Conservation (phyloP, 2,329 filamentous ascomycete genomes). For the Fusarium pseudocircinatum region DNA sequence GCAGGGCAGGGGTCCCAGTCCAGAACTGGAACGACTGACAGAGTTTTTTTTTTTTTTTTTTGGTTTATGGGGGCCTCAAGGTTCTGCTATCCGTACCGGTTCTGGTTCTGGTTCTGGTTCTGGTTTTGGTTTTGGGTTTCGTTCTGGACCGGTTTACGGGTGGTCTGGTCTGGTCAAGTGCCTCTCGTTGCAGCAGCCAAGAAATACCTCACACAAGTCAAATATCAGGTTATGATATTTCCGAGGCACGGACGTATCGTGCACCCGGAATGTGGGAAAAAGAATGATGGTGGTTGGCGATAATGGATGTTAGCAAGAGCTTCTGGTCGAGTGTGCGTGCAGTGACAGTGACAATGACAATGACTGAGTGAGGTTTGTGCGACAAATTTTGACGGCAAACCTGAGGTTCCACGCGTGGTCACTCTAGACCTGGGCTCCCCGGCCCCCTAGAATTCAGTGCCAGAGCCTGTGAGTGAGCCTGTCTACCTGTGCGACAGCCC, state of each 20-base stretch:
- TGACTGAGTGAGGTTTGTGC: conserved; percentile 5
- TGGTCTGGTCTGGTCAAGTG: not conserved
- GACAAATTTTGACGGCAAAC: conserved; percentile 14
- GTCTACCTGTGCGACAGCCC: not conserved
- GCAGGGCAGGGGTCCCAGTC: conserved; percentile 25
- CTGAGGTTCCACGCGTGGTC: not conserved
- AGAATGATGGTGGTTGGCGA: not conserved
- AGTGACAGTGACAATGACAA: not conserved
- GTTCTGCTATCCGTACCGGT: not conserved
- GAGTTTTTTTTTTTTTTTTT: not conserved
- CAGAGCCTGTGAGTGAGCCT: not conserved
- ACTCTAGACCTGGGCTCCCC: not conserved
- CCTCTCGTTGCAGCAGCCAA: not conserved
- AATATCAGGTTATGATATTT: not conserved
- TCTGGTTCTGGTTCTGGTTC: not conserved
- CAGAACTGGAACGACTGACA: conserved; percentile 19
- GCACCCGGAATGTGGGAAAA: not conserved
- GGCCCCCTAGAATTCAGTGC: not conserved
- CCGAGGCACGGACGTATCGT: not conserved
- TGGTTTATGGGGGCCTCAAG: conserved; percentile 17
- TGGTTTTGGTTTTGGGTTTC: not conserved
- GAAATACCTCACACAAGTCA: not conserved
- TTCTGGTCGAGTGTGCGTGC: not conserved
- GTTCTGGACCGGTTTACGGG: conserved; percentile 10
- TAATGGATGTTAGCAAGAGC: not conserved